A percentile compares a stretch with the other conserved stretches of the same genome.
These are phyloP conservation scores for Scleroderma bovista DNA, from an alignment of 768 basidiomycete species.

Conservation along the genomic window DNA sequence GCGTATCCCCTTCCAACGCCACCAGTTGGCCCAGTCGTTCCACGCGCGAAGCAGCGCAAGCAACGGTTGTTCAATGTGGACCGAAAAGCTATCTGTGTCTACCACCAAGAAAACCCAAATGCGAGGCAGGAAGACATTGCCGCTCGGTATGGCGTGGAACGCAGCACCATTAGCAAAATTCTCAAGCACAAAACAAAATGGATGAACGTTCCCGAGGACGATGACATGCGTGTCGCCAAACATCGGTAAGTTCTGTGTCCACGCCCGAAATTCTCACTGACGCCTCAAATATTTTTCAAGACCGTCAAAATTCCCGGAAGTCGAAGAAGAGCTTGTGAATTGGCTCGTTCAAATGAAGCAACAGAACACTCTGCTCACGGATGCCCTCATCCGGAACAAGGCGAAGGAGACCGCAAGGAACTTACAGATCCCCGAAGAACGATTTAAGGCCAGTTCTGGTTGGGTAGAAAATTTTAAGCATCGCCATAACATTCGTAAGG, in stretches of 20 bases:
- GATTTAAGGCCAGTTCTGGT: conserved; percentile 88
- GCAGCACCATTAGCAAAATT: conserved; percentile 93
- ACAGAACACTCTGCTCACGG: conserved; percentile 48
- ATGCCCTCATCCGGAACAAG: conserved; percentile 55
- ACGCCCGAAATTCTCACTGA: conserved; percentile 7
- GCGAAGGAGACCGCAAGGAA: conserved; percentile 61
- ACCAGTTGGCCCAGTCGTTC: conserved; percentile 24
- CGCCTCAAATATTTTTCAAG: conserved; percentile 31
- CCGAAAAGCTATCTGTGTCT: conserved; percentile 69
- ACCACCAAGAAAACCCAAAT: conserved; percentile 57
- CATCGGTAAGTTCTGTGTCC: conserved; percentile 45
- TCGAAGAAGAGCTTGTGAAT: conserved; percentile 59
- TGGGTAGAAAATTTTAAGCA: conserved; percentile 93
- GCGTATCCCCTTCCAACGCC: conserved; percentile 25
- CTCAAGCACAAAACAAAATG: conserved; percentile 81
- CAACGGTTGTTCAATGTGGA: conserved; percentile 70
- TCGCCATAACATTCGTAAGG: conserved; percentile 69
- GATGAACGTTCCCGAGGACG: conserved; percentile 62
- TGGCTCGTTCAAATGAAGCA: conserved; percentile 56
- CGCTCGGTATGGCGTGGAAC: conserved; percentile 67
- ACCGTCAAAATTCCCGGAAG: conserved; percentile 74
- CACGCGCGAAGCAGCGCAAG: conserved; percentile 54
- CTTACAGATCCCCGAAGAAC: conserved; percentile 55
- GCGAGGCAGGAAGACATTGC: conserved; percentile 85
- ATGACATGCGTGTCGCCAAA: conserved; percentile 56